Percentiles rank a stretch among this genome's conserved stretches.
phyloP scores from a whole-genome alignment of 257 asterid species.

The Coffea eugenioides region DNA sequence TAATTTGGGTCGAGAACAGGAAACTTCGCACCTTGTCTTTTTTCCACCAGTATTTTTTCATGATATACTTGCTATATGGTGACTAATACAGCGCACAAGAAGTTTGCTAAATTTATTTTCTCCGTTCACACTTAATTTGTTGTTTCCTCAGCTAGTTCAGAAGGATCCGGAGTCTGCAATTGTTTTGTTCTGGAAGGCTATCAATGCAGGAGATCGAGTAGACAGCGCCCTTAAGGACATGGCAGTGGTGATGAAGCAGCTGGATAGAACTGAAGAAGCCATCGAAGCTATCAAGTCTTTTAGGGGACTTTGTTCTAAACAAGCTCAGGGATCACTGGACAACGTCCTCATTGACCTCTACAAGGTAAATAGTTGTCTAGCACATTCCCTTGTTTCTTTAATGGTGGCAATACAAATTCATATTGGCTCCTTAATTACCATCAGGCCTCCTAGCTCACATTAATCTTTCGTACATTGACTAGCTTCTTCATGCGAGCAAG shows the following conservation, averaged over 20 bases:
- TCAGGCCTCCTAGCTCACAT: background rate
- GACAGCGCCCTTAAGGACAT: slow-evolving; percentile 83
- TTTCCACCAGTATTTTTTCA: too few species aligned
- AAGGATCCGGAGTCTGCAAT: slow-evolving; percentile 69
- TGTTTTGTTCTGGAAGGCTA: slow-evolving; percentile 77
- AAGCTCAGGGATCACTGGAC: slow-evolving; percentile 72
- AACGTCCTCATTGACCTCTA: slow-evolving; percentile 76
- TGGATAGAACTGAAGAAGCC: slow-evolving; percentile 67
- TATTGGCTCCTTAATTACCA: background rate
- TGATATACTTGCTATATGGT: too few species aligned
- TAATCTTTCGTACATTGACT: background rate
- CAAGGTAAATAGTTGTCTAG: slow-evolving; percentile 38
- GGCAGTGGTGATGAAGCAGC: slow-evolving; percentile 85
- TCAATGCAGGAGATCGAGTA: slow-evolving; percentile 68
- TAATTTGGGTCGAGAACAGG: too few species aligned
- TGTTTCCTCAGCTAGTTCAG: slow-evolving; percentile 44
- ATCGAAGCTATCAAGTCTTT: slow-evolving; percentile 66
- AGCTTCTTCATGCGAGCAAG: background rate
- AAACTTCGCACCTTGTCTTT: too few species aligned
- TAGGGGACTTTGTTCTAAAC: slow-evolving; percentile 55
- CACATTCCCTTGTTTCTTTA: too few species aligned
- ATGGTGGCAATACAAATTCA: background rate
- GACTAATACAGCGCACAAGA: background rate
- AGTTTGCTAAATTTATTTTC: background rate
- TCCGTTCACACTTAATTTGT: background rate